Percentiles rank a stretch among this genome's conserved stretches.
Conservation (phyloP, 140 eudicot species). For the Bidens hawaiensis region DNA sequence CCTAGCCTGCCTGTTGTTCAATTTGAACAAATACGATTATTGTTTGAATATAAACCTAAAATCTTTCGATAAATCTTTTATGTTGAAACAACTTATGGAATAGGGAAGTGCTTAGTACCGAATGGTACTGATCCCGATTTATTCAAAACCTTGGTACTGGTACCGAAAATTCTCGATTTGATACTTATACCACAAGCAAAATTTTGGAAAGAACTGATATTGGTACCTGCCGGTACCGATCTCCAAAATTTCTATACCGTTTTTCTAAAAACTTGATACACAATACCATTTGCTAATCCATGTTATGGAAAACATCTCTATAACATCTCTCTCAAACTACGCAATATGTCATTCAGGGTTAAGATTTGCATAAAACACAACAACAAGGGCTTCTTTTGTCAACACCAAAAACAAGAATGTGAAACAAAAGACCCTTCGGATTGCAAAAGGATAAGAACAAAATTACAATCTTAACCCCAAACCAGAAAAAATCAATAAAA, state of each 20-base stretch:
- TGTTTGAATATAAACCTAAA: neutral
- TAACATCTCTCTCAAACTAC: neutral
- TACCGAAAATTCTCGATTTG: too few relatives aligned
- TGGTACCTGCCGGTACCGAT: too few relatives aligned
- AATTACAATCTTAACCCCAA: constrained; percentile 22
- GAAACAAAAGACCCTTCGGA: constrained; percentile 5
- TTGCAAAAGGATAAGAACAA: constrained; percentile 7
- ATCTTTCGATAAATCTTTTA: too few relatives aligned
- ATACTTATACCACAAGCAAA: too few relatives aligned
- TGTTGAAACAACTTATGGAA: neutral
- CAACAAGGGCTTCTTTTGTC: neutral
- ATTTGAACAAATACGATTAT: neutral
- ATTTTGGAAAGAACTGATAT: too few relatives aligned
- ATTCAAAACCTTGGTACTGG: too few relatives aligned
- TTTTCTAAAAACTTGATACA: too few relatives aligned
- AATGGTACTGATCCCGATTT: too few relatives aligned
- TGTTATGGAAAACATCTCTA: neutral
- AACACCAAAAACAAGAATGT: neutral
- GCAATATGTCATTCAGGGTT: neutral
- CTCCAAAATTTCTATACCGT: too few relatives aligned
- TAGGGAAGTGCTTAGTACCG: too few relatives aligned
- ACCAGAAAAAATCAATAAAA: constrained; percentile 19
- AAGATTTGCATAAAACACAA: neutral
- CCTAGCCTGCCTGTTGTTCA: neutral
- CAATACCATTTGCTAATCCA: neutral